These are phyloP conservation scores for Saccharum hybrid DNA, from an alignment of 202 grass and related monocot species.

Conservation along the genomic window DNA sequence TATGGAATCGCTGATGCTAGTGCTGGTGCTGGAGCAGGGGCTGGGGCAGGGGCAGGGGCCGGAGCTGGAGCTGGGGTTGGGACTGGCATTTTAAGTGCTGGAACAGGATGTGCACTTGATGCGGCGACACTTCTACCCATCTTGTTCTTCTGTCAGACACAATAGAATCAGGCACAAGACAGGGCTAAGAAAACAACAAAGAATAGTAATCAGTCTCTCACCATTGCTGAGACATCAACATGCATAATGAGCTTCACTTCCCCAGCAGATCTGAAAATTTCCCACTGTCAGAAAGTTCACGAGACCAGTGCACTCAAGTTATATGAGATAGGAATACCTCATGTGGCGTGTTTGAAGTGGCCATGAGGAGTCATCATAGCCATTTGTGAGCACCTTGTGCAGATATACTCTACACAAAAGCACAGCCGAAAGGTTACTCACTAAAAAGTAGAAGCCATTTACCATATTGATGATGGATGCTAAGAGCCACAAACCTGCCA, in stretches of 20 bases:
- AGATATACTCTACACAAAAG: conserved; percentile 68
- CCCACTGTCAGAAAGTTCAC: conserved; percentile 33
- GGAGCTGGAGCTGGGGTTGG: not conserved
- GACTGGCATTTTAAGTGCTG: conserved; percentile 20
- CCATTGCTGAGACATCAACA: conserved; percentile 66
- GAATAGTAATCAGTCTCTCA: conserved; percentile 23
- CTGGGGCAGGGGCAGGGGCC: not conserved
- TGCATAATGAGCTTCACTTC: conserved; percentile 85
- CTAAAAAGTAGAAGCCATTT: conserved; percentile 14
- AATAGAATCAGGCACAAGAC: not conserved
- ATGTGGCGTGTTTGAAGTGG: conserved; percentile 67
- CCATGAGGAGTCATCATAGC: conserved; percentile 81
- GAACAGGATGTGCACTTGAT: conserved; percentile 18
- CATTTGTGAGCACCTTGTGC: conserved; percentile 71
- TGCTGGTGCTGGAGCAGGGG: not conserved
- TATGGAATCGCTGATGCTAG: conserved; percentile 42
- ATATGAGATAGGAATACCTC: conserved; percentile 47
- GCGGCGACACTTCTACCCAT: conserved; percentile 29
- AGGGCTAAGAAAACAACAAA: conserved; percentile 15
- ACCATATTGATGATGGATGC: not conserved
- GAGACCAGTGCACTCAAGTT: conserved; percentile 25
- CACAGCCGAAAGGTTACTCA: conserved; percentile 15
- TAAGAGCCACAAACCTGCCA: conserved; percentile 59
- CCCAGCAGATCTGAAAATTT: conserved; percentile 64
- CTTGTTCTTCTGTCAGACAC: conserved; percentile 48